Conservation (phyloP, 805 yeast species). For the Candida michaelii region DNA sequence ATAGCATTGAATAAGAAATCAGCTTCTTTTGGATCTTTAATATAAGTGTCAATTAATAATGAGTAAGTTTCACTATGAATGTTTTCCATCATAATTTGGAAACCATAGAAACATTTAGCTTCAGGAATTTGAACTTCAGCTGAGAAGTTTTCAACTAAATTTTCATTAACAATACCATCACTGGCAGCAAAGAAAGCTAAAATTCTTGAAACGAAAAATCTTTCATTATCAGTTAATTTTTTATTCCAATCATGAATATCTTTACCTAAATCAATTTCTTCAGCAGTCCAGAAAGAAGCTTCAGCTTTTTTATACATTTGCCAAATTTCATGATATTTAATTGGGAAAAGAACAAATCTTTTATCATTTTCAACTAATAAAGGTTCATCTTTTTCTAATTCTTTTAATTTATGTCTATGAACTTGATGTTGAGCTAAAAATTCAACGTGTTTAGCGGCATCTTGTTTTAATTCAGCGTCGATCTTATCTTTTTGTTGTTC, state of each 20-base stretch:
- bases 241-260: slow-evolving; percentile 92
- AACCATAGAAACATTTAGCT: slow-evolving; percentile 98
- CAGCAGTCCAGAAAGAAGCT: slow-evolving; percentile 99
- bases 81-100: slow-evolving; percentile 99
- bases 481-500: slow-evolving; percentile 20
- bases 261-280: slow-evolving; percentile 93
- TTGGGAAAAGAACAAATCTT: slow-evolving; percentile 93
- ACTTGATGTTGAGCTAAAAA: slow-evolving; percentile 63
- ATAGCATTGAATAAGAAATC: slow-evolving; percentile 91
- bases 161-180: slow-evolving; percentile 97
- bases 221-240: slow-evolving; percentile 84
- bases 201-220: slow-evolving; percentile 88
- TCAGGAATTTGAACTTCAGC: slow-evolving; percentile 97
- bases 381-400: slow-evolving; percentile 84
- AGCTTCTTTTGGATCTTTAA: slow-evolving; percentile 93
- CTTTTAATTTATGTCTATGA: slow-evolving; percentile 74
- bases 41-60: slow-evolving; percentile 87
- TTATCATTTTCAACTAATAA: slow-evolving; percentile 77
- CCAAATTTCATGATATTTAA: slow-evolving; percentile 97
- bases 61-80: slow-evolving; percentile 98
- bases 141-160: slow-evolving; percentile 93
- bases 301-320: slow-evolving; percentile 98
- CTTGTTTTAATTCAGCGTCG: slow-evolving; percentile 14
- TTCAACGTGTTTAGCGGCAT: slow-evolving; percentile 46
- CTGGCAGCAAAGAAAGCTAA: slow-evolving; percentile 98